These are phyloP conservation scores for Eucalyptus cloeziana DNA, from an alignment of 345 rosid species.

Conservation along the genomic window DNA sequence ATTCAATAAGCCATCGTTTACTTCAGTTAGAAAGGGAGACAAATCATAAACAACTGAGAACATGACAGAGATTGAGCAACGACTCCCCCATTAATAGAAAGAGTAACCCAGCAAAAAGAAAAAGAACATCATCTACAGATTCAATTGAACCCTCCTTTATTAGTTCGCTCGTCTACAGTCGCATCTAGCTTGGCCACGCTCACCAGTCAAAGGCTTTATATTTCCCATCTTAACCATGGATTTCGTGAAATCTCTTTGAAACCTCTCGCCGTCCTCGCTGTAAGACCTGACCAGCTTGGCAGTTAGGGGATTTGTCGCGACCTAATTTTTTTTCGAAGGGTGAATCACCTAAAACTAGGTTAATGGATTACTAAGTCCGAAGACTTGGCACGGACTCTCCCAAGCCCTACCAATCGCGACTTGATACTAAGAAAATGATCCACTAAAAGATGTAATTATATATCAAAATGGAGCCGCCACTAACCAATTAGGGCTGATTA, in stretches of 20 bases:
- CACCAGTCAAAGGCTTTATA: background rate
- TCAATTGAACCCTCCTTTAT: background rate
- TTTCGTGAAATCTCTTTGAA: background rate
- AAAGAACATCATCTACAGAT: background rate
- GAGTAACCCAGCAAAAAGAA: background rate
- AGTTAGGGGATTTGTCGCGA: too few species aligned
- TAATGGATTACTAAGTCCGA: too few species aligned
- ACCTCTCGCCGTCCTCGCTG: background rate
- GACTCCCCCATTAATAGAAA: background rate
- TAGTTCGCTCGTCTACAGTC: background rate
- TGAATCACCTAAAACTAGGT: too few species aligned
- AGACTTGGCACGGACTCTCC: too few species aligned
- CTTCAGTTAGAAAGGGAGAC: background rate
- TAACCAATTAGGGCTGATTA: too few species aligned
- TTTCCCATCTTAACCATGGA: background rate
- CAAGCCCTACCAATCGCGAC: too few species aligned
- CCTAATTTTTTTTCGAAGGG: too few species aligned
- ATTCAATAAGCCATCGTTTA: background rate
- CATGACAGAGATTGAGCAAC: background rate
- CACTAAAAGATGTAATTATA: too few species aligned
- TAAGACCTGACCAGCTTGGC: background rate
- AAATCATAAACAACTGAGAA: background rate
- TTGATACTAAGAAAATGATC: too few species aligned
- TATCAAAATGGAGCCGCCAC: too few species aligned
- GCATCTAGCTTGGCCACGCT: background rate